Conservation (phyloP, 768 basidiomycete genomes). For the Lactifluus pinguis region DNA sequence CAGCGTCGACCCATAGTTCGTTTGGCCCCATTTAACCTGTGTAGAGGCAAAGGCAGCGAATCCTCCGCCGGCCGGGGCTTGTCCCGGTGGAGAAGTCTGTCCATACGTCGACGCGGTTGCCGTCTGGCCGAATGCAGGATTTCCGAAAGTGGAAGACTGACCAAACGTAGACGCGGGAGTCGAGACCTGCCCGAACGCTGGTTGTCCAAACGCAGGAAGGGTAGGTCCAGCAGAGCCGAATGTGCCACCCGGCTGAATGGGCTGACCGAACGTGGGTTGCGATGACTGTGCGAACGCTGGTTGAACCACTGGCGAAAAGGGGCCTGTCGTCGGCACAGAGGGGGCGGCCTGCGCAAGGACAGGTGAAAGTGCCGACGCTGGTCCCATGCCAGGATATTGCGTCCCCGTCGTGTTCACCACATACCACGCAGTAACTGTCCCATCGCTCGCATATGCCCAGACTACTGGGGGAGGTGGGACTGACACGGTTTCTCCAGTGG, state of each 20-base stretch:
- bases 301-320: constrained; percentile 13
- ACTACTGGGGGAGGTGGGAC: constrained; percentile 51
- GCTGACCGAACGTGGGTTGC: constrained; percentile 21
- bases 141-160: constrained; percentile 8
- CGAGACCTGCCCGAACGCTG: constrained; percentile 13
- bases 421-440: constrained; percentile 67
- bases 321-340: background rate
- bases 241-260: background rate
- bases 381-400: constrained; percentile 48
- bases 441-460: constrained; percentile 72
- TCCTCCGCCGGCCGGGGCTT: constrained; percentile 7
- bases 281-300: constrained; percentile 19
- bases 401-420: constrained; percentile 45
- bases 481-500: constrained; percentile 35
- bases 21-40: constrained; percentile 22
- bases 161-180: constrained; percentile 10
- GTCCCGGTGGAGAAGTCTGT: constrained; percentile 9
- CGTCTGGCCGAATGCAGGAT: constrained; percentile 6
- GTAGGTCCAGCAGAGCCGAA: constrained; percentile 27
- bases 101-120: constrained; percentile 7
- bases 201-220: constrained; percentile 20
- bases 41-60: constrained; percentile 23
- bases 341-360: constrained; percentile 1
- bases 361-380: constrained; percentile 3
- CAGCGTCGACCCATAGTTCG: constrained; percentile 9